Conservation (phyloP, 2,329 filamentous ascomycete species). For the Phoma sp. region DNA sequence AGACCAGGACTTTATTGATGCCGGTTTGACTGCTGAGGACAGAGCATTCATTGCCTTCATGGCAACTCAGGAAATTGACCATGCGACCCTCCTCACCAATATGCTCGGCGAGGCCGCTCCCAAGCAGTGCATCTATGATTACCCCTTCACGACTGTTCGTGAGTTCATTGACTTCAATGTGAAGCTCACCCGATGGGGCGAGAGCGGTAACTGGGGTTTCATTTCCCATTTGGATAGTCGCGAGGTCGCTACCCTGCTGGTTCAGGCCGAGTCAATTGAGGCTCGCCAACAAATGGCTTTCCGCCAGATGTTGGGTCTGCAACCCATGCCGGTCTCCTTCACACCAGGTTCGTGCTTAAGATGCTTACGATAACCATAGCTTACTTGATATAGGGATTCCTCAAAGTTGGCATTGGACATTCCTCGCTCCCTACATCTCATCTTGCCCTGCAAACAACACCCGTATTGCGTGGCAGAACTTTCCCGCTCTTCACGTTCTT, state of each 20-base stretch:
- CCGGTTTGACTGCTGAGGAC: conserved; percentile 72
- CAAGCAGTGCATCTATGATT: conserved; percentile 79
- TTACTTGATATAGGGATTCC: conserved; percentile 72
- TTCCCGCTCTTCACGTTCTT: conserved; percentile 71
- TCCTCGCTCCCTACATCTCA: conserved; percentile 80
- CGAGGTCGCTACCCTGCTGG: conserved; percentile 72
- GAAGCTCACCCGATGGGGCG: conserved; percentile 82
- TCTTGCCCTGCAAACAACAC: conserved; percentile 76
- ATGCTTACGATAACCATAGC: no score
- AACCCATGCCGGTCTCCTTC: conserved; percentile 81
- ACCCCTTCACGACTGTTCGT: conserved; percentile 74
- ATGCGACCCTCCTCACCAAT: conserved; percentile 77
- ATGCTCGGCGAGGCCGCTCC: conserved; percentile 76
- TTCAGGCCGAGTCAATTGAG: conserved; percentile 79
- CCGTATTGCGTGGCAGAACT: conserved; percentile 83
- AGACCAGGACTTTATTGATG: conserved; percentile 71
- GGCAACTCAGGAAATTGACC: conserved; percentile 77
- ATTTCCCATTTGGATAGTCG: conserved; percentile 77
- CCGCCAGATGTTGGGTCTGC: conserved; percentile 79
- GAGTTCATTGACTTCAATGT: conserved; percentile 86
- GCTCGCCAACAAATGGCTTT: conserved; percentile 85
- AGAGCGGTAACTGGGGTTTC: conserved; percentile 82
- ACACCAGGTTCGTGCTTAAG: no score
- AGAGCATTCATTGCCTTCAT: conserved; percentile 76
- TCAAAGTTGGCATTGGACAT: conserved; percentile 84